Base-by-base conservation (phyloP, 805 yeast genomes). In the Nakazawaea ernobii region DNA sequence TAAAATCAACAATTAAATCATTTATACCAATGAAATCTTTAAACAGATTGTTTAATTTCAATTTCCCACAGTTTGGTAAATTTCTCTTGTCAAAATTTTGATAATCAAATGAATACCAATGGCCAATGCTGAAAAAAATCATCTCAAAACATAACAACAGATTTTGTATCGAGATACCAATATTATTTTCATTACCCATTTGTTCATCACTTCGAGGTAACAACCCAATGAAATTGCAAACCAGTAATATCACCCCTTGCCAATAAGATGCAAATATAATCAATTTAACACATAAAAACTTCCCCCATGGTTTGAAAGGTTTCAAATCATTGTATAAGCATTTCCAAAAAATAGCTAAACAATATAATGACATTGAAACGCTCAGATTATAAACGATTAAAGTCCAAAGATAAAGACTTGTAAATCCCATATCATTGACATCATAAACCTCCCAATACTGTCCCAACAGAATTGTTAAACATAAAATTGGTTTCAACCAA, bases 261-360 rank as follows among this genome's bases (percentile, higher is more conserved):
- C 99, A 94, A 62, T 90, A 94, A n/a, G 96, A 86, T 24, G 97
- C 98, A 72, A 94, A 94, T 42, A 94, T 91, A 46, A 94, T 89
- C 53, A 90, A 73, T 60, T 94, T 94, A 41, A 94, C 96, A 67
- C 97, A 90, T 35, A 94, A 62, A 62, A 94, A 94, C 66, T 91
- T 91, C 9, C 95, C 90, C 77, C 94, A 82, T 3, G 98, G 98
- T 46, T 87, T 77, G 68, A 84, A 91, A 1, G 84, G 86, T 45
- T 69, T 74, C 54, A 94, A 71, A 56, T 91, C 97, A 2, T 59
- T 61, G 67, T 86, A 82, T n/a, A 94, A 70, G 55, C 95, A 87
- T 59, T 80, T 84, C 99, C 99, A 94, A 63, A 94, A 94, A 43
- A 90, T 68, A 0, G 96, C 97, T 53, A 94, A 67, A 48, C 86